phyloP scores from a whole-genome alignment of 495 filamentous ascomycete genomes.

The Lasiosphaeria ovina region DNA sequence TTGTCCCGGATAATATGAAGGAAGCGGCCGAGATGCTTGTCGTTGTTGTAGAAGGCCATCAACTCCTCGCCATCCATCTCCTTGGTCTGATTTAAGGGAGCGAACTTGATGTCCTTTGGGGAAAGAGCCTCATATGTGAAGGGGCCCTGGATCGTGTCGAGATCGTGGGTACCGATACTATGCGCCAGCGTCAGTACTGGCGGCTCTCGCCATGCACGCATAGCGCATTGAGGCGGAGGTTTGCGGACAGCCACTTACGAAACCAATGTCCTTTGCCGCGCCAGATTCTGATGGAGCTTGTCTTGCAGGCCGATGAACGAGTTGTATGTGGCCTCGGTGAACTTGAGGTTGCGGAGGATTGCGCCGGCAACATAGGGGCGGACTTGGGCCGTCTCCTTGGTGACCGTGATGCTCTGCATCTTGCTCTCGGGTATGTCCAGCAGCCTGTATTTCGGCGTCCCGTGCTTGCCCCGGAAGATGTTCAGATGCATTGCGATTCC shows the following conservation, averaged over 20 bases:
- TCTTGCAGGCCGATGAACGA: conserved; percentile 98
- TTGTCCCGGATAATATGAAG: conserved; percentile 92
- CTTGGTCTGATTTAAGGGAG: conserved; percentile 85
- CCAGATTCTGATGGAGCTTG: conserved; percentile 96
- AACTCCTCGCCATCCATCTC: conserved; percentile 83
- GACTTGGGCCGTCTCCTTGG: conserved; percentile 74
- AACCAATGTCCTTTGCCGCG: conserved; percentile 86
- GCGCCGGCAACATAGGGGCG: conserved; percentile 84
- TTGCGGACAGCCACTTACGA: conserved; percentile 40
- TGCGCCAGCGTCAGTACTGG: conserved; percentile 6
- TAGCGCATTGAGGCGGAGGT: not conserved
- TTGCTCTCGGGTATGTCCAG: conserved; percentile 68
- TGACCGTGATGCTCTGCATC: conserved; percentile 74
- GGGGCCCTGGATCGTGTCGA: conserved; percentile 89
- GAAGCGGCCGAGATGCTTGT: conserved; percentile 76
- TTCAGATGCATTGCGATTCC: conserved; percentile 91
- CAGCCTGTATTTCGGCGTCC: conserved; percentile 75
- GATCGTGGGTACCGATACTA: conserved; percentile 88
- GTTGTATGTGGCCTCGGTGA: conserved; percentile 86
- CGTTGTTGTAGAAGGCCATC: conserved; percentile 94
- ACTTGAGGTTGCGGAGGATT: conserved; percentile 84
- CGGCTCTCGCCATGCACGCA: too few relatives aligned
- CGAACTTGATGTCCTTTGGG: conserved; percentile 89
- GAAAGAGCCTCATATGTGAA: conserved; percentile 94
- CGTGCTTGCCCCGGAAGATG: conserved; percentile 76